These are phyloP conservation scores for Phytopythium sindhum DNA, from an alignment of 352 stramenopile genomes.

Conservation along the genomic window DNA sequence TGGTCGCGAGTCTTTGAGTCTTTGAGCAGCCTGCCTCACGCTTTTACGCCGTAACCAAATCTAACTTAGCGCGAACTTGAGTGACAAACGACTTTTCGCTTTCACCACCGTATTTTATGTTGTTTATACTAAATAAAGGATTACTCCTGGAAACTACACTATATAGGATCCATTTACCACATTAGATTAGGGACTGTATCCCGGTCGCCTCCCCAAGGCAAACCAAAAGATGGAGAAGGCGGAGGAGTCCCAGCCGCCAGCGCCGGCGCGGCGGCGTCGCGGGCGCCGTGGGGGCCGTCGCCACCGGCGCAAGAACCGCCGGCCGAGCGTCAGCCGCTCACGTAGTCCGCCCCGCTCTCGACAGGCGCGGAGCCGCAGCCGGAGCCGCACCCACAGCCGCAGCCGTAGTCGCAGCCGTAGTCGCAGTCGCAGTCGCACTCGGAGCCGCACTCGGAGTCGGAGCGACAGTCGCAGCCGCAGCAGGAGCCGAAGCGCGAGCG, in stretches of 20 bases:
- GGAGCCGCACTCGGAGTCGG: constrained; percentile 2
- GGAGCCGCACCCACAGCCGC: constrained; percentile 15
- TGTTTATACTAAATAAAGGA: background rate
- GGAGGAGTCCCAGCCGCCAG: background rate
- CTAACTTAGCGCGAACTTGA: too few relatives aligned
- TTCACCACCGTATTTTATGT: background rate
- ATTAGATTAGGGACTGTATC: too few relatives aligned
- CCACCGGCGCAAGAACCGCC: constrained; percentile 7
- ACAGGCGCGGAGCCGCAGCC: background rate
- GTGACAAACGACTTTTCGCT: too few relatives aligned
- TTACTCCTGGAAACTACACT: too few relatives aligned
- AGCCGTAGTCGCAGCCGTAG: constrained; percentile 15
- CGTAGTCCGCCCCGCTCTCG: constrained; percentile 2
- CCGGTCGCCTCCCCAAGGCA: background rate
- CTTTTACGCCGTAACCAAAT: too few relatives aligned
- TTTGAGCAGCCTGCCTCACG: too few relatives aligned
- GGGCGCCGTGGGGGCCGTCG: constrained; percentile 13
- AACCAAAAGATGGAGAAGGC: background rate
- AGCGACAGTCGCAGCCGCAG: constrained; percentile 16
- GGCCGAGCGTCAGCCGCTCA: background rate
- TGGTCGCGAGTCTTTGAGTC: too few relatives aligned
- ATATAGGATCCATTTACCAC: background rate
- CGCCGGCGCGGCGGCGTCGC: constrained; percentile 5
- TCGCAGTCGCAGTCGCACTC: constrained; percentile 2
- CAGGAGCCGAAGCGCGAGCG: constrained; percentile 16